Evolutionary conservation across 2,329 filamentous ascomycete species (phyloP).

Genomic region (Diaporthe vaccinii): DNA sequence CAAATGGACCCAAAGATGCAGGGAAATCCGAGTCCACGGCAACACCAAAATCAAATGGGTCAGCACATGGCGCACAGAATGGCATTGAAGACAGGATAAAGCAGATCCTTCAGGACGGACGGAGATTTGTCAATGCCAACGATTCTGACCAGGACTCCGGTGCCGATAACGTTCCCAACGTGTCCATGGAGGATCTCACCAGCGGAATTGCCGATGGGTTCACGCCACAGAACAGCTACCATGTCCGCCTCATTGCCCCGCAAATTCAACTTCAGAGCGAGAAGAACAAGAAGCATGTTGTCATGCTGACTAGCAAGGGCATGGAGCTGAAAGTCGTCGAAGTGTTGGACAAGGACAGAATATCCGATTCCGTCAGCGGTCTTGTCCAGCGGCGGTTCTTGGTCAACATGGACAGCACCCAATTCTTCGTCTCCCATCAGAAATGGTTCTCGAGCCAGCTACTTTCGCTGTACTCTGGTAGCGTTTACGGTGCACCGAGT

Average conservation of each 20-base stretch:
- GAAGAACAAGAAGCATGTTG: constrained; percentile 96
- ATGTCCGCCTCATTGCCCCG: constrained; percentile 93
- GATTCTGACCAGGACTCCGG: constrained; percentile 56
- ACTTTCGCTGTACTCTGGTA: constrained; percentile 93
- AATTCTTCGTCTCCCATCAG: constrained; percentile 97
- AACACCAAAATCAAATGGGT: constrained; percentile 48
- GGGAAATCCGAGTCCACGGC: constrained; percentile 37
- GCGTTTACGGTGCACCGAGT: constrained; percentile 86
- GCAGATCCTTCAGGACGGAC: constrained; percentile 86
- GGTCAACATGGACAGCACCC: constrained; percentile 95
- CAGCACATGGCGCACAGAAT: constrained; percentile 53
- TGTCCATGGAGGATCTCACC: constrained; percentile 72
- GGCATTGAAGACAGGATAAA: constrained; percentile 88
- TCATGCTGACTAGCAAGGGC: constrained; percentile 94
- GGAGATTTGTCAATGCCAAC: constrained; percentile 83
- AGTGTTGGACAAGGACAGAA: constrained; percentile 95
- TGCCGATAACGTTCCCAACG: constrained; percentile 49
- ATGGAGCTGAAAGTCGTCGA: constrained; percentile 99
- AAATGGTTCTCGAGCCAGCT: constrained; percentile 89
- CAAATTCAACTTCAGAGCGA: constrained; percentile 99
- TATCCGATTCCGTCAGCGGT: constrained; percentile 93
- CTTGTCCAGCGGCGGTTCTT: constrained; percentile 95
- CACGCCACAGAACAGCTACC: constrained; percentile 91
- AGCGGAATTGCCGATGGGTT: constrained; percentile 90
- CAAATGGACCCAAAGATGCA: constrained; percentile 46